These are phyloP conservation scores for Globisporangium alternatum DNA, from an alignment of 352 stramenopile species.

Conservation along the genomic window DNA sequence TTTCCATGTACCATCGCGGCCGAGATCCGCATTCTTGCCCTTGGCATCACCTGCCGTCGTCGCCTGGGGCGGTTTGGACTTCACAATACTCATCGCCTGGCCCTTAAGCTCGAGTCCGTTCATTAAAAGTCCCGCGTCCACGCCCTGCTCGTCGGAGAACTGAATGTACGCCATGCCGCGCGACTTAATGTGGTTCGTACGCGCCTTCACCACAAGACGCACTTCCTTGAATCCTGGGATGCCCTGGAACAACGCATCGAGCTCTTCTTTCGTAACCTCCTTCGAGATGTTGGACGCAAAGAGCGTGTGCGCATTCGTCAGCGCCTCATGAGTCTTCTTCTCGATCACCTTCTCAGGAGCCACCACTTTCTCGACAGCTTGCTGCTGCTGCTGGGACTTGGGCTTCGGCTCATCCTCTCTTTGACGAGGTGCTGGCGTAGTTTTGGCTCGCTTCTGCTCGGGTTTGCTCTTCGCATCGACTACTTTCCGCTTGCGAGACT, in stretches of 20 bases:
- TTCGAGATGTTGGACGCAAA: constrained; percentile 72
- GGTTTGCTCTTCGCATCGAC: constrained; percentile 1
- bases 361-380: constrained; percentile 13
- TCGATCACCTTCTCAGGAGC: constrained; percentile 9
- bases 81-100: constrained; percentile 44
- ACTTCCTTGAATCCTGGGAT: constrained; percentile 54
- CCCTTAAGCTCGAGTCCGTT: constrained; percentile 11
- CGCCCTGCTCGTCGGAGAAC: constrained; percentile 44
- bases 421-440: background rate
- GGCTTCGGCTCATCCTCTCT: background rate
- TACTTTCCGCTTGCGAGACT: constrained; percentile 19
- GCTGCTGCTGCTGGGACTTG: background rate
- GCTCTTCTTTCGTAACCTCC: constrained; percentile 45
- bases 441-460: constrained; percentile 30
- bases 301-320: constrained; percentile 64
- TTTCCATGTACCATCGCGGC: constrained; percentile 37
- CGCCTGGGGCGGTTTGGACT: constrained; percentile 37
- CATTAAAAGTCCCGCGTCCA: constrained; percentile 24
- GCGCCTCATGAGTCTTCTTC: constrained; percentile 27
- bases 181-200: constrained; percentile 55
- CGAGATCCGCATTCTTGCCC: background rate
- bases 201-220: constrained; percentile 61
- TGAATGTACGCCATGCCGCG: constrained; percentile 78
- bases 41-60: constrained; percentile 4
- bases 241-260: constrained; percentile 45